Base-by-base conservation (phyloP, 2,329 filamentous ascomycete species). In the Dothistroma pini region DNA sequence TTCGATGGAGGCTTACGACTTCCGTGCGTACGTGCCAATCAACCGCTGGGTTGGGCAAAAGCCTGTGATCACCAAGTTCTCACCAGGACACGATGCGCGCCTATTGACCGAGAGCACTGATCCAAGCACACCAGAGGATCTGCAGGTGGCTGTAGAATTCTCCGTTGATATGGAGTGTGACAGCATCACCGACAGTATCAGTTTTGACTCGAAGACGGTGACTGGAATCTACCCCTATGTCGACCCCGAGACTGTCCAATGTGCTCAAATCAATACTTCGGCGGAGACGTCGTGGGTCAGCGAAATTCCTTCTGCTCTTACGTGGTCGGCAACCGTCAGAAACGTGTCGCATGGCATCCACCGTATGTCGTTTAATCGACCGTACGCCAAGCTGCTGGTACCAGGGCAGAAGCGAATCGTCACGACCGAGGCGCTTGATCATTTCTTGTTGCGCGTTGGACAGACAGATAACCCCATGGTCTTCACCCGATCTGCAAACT, bases 321-420 rank as follows among this genome's bases (percentile, higher is more conserved):
- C 73, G n/a, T 83, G 82, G 75, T 78, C 75, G 2, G 83, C 80
- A 8, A 83, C 75, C 12, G 68, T 88, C 32, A 76, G 73, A 9
- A 78, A 81, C 47, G 84, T 87, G 0, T 79, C 81, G 2, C 81
- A 88, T 62, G 86, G 86, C 32, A 75, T 88, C 29, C 83, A 88
- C 68, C 76, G 79, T 21, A 67, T 87, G 52, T 84, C 82, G 0
- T 73, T 87, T 47, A 77, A 75, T 47, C 85, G 86, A 63, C 78
- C 79, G n/a, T 77, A 77, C 2, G 76, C 75, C 19, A 69, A 69
- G 1, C 71, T 74, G 41, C 16, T 44, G 22, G 75, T 38, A 19
- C 31, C 56, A 14, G 38, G 44, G 19, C 69, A 71, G 3, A 72
- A 74, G 21, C 78, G 77, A 2, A 74, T 71, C 9, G 64, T 54